Percentiles rank a stretch among this genome's conserved stretches.
Conservation (phyloP, 805 yeast species). For the Wickerhamiella bombiphila region DNA sequence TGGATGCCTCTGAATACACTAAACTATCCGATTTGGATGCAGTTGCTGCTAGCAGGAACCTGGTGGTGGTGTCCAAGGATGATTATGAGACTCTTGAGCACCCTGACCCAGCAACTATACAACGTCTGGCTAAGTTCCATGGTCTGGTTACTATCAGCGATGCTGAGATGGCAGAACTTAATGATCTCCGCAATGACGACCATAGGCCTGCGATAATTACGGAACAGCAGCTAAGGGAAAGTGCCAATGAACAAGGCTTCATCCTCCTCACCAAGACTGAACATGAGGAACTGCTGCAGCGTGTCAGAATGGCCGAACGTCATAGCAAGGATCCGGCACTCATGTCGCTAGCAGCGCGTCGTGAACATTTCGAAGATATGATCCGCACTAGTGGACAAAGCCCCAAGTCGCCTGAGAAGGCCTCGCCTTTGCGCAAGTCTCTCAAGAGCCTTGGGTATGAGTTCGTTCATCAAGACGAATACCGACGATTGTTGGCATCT, state of each 20-base stretch:
- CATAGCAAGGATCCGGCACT: slow-evolving; percentile 1
- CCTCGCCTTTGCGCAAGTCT: slow-evolving; percentile 15
- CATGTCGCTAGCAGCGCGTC: slow-evolving; percentile 18
- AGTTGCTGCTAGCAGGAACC: slow-evolving; percentile 7
- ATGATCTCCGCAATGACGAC: slow-evolving; percentile 16
- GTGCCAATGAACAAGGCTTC: slow-evolving; percentile 14
- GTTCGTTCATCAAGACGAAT: slow-evolving; percentile 25
- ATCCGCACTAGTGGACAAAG: slow-evolving; percentile 13
- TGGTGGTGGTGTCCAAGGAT: slow-evolving; percentile 3
- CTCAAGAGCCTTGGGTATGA: slow-evolving; percentile 23
- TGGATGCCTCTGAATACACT: slow-evolving; percentile 7
- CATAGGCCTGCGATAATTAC: slow-evolving; percentile 6
- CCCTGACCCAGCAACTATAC: slow-evolving; percentile 13
- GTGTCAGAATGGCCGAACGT: slow-evolving; percentile 2
- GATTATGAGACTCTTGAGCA: slow-evolving; percentile 11
- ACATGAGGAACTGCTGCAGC: slow-evolving; percentile 15
- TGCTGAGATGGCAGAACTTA: slow-evolving; percentile 10
- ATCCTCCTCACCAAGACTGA: slow-evolving; percentile 16
- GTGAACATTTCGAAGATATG: slow-evolving; percentile 21
- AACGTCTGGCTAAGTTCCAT: slow-evolving; percentile 11
- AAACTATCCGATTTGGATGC: slow-evolving; percentile 10
- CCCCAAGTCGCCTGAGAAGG: slow-evolving; percentile 4
- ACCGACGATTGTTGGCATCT: slow-evolving; percentile 20
- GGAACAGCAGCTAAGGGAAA: slow-evolving; percentile 22
- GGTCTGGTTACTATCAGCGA: slow-evolving; percentile 16